Percentiles rank a stretch among this genome's conserved stretches.
phyloP scores from a whole-genome alignment of 2,329 filamentous ascomycete genomes.

The Ceratocystis diversiconidia region DNA sequence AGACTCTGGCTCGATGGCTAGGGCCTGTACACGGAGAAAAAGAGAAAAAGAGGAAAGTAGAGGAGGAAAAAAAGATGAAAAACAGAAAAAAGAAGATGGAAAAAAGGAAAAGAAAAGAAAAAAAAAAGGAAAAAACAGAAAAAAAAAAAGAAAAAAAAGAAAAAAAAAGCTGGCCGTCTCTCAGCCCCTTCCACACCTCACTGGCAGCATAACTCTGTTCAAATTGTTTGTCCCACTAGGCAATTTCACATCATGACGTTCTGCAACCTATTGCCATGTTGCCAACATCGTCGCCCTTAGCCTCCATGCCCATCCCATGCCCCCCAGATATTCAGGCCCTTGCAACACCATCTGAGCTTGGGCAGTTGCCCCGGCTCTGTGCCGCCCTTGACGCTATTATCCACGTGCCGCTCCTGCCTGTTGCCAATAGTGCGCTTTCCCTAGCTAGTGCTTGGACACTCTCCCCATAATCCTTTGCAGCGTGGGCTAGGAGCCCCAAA shows the following conservation, averaged over 20 bases:
- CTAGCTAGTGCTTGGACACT: neutral
- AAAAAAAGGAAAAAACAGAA: no score
- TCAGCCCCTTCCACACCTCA: no score
- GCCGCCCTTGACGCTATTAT: neutral
- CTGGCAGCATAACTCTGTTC: neutral
- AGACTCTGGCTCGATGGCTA: neutral
- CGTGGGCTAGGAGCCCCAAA: neutral
- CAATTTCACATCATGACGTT: neutral
- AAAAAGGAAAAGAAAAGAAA: no score
- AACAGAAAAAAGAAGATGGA: no score
- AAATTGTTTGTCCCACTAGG: neutral
- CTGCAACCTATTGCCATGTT: neutral
- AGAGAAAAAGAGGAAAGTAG: no score
- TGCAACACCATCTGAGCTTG: neutral
- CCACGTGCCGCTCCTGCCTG: neutral
- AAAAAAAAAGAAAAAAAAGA: no score
- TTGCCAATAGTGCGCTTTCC: constrained; percentile 4
- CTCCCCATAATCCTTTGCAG: neutral
- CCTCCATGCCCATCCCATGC: neutral
- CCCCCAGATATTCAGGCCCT: neutral
- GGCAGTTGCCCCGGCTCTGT: constrained; percentile 1
- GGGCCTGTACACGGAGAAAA: no score
- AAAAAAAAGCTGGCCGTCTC: no score
- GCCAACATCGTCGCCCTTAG: neutral
- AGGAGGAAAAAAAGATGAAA: no score